Evolutionary conservation across 805 yeast species (phyloP).

Genomic region (Ogataea henricii): DNA sequence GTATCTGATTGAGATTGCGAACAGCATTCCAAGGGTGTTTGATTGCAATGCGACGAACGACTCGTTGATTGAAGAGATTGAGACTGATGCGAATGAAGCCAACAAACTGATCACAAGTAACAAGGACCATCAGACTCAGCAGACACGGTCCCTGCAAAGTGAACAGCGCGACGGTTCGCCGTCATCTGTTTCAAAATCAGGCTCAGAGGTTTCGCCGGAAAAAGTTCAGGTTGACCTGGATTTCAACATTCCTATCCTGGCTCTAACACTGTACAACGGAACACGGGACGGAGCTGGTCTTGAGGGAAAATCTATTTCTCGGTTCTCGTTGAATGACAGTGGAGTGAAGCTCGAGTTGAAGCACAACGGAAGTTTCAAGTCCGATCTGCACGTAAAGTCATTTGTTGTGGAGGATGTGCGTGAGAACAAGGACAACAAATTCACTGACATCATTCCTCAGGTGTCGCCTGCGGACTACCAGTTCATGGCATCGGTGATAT

Average conservation of each 20-base stretch:
- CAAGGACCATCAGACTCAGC: conserved; percentile 7
- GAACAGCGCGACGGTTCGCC: not conserved
- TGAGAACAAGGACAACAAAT: conserved; percentile 59
- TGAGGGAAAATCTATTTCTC: conserved; percentile 49
- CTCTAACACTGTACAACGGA: conserved; percentile 60
- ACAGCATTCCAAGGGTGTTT: conserved; percentile 58
- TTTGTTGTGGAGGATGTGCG: conserved; percentile 80
- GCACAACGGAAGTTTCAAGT: conserved; percentile 54
- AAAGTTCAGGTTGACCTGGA: conserved; percentile 43
- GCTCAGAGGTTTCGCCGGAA: conserved; percentile 28
- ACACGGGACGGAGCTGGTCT: conserved; percentile 43
- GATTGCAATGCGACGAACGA: conserved; percentile 43
- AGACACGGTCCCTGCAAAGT: not conserved
- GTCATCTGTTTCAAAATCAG: not conserved
- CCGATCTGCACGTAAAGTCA: conserved; percentile 67
- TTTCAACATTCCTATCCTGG: conserved; percentile 62
- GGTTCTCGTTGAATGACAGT: conserved; percentile 60
- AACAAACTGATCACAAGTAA: conserved; percentile 45
- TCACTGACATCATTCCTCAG: conserved; percentile 79
- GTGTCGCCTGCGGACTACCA: conserved; percentile 65
- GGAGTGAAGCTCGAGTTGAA: conserved; percentile 52
- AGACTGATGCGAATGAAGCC: conserved; percentile 65
- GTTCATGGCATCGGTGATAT: conserved; percentile 56
- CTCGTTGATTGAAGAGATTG: conserved; percentile 51
- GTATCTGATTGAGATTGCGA: conserved; percentile 56